These are phyloP conservation scores for Sodiomyces alkalinus DNA, from an alignment of 2,329 filamentous ascomycete genomes.

Conservation along the genomic window DNA sequence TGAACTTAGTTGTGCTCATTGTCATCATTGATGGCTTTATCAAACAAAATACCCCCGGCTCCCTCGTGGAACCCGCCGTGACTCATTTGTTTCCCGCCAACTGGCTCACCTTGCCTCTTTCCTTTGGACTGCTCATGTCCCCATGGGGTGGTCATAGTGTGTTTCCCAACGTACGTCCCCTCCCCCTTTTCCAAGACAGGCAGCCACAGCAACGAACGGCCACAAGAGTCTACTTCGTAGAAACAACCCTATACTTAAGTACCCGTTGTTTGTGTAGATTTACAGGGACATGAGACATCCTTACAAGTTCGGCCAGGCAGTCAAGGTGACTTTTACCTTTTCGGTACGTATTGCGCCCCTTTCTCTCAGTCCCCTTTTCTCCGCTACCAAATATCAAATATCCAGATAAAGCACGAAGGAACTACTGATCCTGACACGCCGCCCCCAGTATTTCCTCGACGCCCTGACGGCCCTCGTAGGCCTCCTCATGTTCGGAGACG, in stretches of 20 bases:
- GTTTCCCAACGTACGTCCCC: constrained; percentile 56
- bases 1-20: constrained; percentile 79
- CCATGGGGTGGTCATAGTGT: constrained; percentile 49
- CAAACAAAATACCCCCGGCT: constrained; percentile 67
- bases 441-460: constrained; percentile 74
- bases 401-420: not conserved
- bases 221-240: no score
- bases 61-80: constrained; percentile 61
- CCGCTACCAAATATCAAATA: not conserved
- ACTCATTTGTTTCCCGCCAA: constrained; percentile 75
- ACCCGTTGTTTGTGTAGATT: no score
- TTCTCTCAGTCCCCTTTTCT: constrained; percentile 2
- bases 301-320: constrained; percentile 59
- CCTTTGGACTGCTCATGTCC: constrained; percentile 80
- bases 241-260: no score
- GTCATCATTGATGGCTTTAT: constrained; percentile 75
- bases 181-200: not conserved
- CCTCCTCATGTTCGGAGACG: constrained; percentile 87
- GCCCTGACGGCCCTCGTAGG: constrained; percentile 69
- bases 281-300: constrained; percentile 57
- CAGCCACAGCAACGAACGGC: not conserved
- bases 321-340: constrained; percentile 72
- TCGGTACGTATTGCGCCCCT: constrained; percentile 38
- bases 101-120: constrained; percentile 76
- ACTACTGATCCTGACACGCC: no score